Evolutionary conservation across 352 stramenopile genomes (phyloP).

Genomic region (Pythium graminicola): DNA sequence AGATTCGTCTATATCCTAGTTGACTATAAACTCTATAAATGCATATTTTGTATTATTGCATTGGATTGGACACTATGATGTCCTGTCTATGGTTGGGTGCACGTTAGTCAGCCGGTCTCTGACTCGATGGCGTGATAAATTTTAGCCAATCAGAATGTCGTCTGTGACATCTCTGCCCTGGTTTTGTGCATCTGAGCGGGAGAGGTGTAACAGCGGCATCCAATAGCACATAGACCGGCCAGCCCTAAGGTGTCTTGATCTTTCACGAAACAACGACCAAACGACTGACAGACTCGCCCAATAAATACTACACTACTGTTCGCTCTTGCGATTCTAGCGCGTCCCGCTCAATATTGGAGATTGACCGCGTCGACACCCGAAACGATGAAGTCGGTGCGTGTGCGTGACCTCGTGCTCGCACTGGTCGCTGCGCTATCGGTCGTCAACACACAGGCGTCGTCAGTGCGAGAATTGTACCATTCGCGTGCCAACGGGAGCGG

Average conservation of each 20-base stretch:
- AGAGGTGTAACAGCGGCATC: background rate
- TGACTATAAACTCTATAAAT: background rate
- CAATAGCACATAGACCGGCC: background rate
- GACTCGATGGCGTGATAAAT: background rate
- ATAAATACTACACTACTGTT: no score
- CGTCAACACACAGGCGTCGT: background rate
- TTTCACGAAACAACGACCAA: no score
- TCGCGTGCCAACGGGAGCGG: background rate
- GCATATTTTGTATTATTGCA: background rate
- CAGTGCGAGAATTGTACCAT: background rate
- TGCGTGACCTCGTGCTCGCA: slow-evolving; percentile 12
- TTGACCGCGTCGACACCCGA: no score
- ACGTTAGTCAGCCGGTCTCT: slow-evolving; percentile 18
- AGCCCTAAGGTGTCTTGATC: no score
- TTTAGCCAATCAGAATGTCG: slow-evolving; percentile 2
- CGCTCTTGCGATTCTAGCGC: no score
- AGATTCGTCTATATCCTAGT: background rate
- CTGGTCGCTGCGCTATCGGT: slow-evolving; percentile 2
- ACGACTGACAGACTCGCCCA: background rate
- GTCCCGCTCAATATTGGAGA: no score
- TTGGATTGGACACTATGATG: background rate
- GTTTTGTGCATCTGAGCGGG: background rate
- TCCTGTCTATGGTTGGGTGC: slow-evolving; percentile 1
- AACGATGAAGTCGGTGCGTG: background rate
- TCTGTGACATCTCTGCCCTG: background rate